These are phyloP conservation scores for Ceratobasidium sp. DNA, from an alignment of 1,284 basidiomycete genomes.

Conservation along the genomic window DNA sequence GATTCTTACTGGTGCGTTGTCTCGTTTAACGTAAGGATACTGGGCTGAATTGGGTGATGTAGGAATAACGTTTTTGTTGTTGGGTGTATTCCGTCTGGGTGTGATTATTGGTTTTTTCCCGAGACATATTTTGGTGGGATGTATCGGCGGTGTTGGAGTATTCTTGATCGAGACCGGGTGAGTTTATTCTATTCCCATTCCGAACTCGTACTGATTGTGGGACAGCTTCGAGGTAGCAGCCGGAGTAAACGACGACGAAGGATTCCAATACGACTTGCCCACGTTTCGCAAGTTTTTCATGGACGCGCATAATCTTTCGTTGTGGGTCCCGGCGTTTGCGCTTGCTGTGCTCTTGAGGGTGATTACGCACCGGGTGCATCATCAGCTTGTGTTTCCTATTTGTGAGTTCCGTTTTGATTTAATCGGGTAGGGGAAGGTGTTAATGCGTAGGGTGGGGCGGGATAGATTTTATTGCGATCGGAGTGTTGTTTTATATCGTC, in stretches of 20 bases:
- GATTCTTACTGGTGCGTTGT: conserved; percentile 82
- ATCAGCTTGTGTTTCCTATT: conserved; percentile 92
- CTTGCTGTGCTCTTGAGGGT: conserved; percentile 84
- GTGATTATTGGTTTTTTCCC: conserved; percentile 96
- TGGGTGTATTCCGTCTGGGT: conserved; percentile 89
- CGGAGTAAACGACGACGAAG: conserved; percentile 81
- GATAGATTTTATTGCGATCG: conserved; percentile 86
- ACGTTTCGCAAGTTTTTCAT: conserved; percentile 75
- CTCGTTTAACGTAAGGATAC: neutral
- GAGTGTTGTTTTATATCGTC: conserved; percentile 85
- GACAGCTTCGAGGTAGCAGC: conserved; percentile 84
- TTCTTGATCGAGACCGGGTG: conserved; percentile 92
- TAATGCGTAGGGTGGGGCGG: neutral
- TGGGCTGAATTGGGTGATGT: conserved; percentile 3
- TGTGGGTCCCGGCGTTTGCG: conserved; percentile 82
- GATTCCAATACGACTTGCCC: conserved; percentile 76
- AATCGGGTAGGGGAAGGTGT: neutral
- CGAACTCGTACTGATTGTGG: neutral
- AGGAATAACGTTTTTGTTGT: conserved; percentile 86
- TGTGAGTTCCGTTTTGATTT: conserved; percentile 67
- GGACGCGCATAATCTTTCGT: conserved; percentile 69
- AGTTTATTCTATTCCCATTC: too few relatives aligned
- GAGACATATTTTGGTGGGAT: conserved; percentile 93
- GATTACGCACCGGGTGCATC: conserved; percentile 84
- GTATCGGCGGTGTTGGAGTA: conserved; percentile 95